Conservation (phyloP, 2,329 filamentous ascomycete genomes). For the Tolypocladium cylindrosporum region DNA sequence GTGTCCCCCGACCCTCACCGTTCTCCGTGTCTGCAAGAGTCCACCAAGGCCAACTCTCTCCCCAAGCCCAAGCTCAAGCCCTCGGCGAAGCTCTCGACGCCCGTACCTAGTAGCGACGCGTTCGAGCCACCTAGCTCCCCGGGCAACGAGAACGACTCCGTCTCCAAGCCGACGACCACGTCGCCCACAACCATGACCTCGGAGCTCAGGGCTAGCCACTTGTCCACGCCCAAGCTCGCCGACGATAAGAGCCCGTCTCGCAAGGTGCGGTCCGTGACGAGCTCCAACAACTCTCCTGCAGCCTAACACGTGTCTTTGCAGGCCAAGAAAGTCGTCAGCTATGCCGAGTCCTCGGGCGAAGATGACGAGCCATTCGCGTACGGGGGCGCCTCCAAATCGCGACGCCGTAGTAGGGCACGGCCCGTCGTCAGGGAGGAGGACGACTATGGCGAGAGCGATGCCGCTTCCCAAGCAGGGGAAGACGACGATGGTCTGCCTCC, state of each 20-base stretch:
- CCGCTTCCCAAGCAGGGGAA: constrained; percentile 50
- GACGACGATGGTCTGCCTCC: constrained; percentile 47
- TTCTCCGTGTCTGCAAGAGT: constrained; percentile 28
- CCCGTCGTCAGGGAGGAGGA: constrained; percentile 55
- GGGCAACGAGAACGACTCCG: constrained; percentile 45
- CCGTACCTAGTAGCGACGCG: constrained; percentile 72
- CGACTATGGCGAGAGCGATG: constrained; percentile 62
- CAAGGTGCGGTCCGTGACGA: constrained; percentile 44
- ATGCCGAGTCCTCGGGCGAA: constrained; percentile 77
- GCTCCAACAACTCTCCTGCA: too few species aligned
- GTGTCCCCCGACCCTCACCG: constrained; percentile 19
- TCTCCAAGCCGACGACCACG: constrained; percentile 42
- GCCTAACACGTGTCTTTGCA: constrained; percentile 11
- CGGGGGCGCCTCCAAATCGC: constrained; percentile 26
- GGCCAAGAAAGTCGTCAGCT: constrained; percentile 56
- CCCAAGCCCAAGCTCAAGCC: constrained; percentile 32
- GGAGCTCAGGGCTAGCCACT: constrained; percentile 15
- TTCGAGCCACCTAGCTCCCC: constrained; percentile 58
- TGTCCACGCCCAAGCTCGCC: constrained; percentile 9
- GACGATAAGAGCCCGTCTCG: constrained; percentile 64
- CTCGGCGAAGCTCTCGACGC: constrained; percentile 43
- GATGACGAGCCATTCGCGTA: constrained; percentile 61
- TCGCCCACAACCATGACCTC: constrained; percentile 18
- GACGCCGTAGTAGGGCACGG: constrained; percentile 37
- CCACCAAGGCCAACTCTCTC: constrained; percentile 29